phyloP scores from a whole-genome alignment of 2,329 filamentous ascomycete species.

The Colletotrichum orchidophilum region DNA sequence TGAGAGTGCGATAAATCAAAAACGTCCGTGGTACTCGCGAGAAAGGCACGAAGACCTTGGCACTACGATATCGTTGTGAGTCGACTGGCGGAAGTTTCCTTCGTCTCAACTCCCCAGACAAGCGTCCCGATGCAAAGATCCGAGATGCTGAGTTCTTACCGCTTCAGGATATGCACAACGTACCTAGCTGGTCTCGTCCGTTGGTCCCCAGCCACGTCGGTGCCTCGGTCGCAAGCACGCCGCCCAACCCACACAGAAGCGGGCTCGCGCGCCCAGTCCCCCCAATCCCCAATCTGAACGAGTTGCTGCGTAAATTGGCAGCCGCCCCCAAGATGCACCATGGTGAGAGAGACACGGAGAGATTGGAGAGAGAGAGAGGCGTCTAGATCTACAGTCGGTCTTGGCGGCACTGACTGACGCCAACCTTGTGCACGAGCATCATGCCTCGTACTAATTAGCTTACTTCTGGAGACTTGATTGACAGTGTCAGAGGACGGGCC shows the following conservation, averaged over 20 bases:
- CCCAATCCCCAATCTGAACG: not conserved
- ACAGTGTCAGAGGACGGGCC: not conserved
- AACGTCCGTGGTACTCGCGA: not conserved
- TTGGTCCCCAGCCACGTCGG: not conserved
- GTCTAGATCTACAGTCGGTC: not conserved
- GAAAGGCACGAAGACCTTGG: not conserved
- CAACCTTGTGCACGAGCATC: not conserved
- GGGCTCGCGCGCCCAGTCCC: conserved; percentile 21
- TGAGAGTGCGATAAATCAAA: not conserved
- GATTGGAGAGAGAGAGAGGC: no score
- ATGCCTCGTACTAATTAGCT: not conserved
- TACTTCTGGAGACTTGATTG: not conserved
- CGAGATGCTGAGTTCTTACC: not conserved
- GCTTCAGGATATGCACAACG: conserved; percentile 9
- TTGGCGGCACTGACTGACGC: not conserved
- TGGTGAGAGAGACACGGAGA: not conserved
- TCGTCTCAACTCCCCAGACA: conserved; percentile 5
- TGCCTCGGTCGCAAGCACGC: conserved; percentile 7
- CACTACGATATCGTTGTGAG: not conserved
- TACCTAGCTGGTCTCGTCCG: not conserved
- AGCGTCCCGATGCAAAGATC: not conserved
- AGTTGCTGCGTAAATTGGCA: not conserved
- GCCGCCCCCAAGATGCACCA: not conserved
- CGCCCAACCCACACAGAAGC: not conserved
- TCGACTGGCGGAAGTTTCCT: conserved; percentile 6